Conservation (phyloP, 2,329 filamentous ascomycete genomes). For the Penicillium sp. region DNA sequence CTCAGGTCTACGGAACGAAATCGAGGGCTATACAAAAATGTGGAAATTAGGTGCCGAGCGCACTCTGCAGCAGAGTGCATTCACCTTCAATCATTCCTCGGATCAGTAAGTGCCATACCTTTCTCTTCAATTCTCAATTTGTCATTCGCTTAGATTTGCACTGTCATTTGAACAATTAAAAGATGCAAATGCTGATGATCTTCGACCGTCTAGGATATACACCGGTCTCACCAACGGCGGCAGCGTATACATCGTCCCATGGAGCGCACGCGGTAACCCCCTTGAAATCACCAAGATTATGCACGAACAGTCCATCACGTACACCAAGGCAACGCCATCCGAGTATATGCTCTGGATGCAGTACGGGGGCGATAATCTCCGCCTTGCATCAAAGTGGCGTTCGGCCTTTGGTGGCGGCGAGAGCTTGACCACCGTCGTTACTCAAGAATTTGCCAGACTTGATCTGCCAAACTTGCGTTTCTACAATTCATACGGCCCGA, state of each 20-base stretch:
- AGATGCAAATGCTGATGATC: no score
- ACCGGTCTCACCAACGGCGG: constrained; percentile 17
- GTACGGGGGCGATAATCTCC: constrained; percentile 16
- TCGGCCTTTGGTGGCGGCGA: constrained; percentile 11
- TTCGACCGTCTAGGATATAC: not conserved
- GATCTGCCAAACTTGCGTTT: constrained; percentile 12
- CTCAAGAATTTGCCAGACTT: constrained; percentile 8
- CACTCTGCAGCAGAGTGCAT: constrained; percentile 17
- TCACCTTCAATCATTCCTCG: constrained; percentile 15
- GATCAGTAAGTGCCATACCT: constrained; percentile 8
- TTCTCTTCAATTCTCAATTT: no score
- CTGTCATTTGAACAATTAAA: no score
- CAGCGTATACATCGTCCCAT: constrained; percentile 14
- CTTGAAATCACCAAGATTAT: constrained; percentile 17
- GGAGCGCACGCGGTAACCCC: constrained; percentile 3
- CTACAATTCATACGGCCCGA: constrained; percentile 17
- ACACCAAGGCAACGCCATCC: constrained; percentile 19
- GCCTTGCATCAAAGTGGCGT: not conserved
- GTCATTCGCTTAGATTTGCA: no score
- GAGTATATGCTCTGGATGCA: constrained; percentile 19
- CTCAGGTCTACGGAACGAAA: constrained; percentile 18
- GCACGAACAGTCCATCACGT: constrained; percentile 16
- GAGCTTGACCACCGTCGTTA: not conserved
- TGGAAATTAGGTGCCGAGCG: constrained; percentile 11
- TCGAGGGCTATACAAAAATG: constrained; percentile 15